Base-by-base conservation (phyloP, 495 filamentous ascomycete species). In the Platismatia glauca region DNA sequence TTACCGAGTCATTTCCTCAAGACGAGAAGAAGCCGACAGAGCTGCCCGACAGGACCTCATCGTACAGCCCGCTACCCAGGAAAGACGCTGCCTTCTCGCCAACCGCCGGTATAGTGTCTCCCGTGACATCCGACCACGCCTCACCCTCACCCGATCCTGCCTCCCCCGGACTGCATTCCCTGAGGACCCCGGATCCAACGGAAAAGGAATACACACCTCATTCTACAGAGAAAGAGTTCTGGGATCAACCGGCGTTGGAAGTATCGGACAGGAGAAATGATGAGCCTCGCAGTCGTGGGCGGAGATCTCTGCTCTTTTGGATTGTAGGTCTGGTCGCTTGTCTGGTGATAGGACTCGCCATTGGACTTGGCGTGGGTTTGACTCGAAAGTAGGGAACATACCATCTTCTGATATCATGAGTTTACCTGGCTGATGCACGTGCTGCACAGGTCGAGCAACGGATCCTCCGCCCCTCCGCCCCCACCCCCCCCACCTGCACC, bases 331-430 rank as follows among this genome's bases (percentile, higher is more conserved):
- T 55, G 33, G 31, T 65, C 18, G 50, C 59, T 29, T 58, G 52
- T 46, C 29, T 68, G 18, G 63, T 62, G 16, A 68, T 68, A 55
- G 62, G 63, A 39, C 66, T 68, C 18, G 66, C 63, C 29, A 63
- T 68, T 16, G 66, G 66, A 41, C 59, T 68, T 6, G 66, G 66
- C n/a, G 66, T 68, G 12, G 66, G 66, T n/a, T 60, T 68, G 63
- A 65, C 55, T 56, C 56, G 55, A 59, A 61, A 68, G 22, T 65
- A 58, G 37, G 59, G 20, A 13, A 55, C 31, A 34, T 46, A 13
- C n/a, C 37, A 48, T 22, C 33, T 29, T 24, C 18, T 7, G 16
- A 57, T 5, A 31, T n/a, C 18, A 39, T 62, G 41, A 53, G 22
- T 46, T 3, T 24, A 1, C 13, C 4, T 29, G 31, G 41, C 57